Evolutionary conservation across 257 asterid genomes (phyloP).

Genomic region (Fraxinus americana): DNA sequence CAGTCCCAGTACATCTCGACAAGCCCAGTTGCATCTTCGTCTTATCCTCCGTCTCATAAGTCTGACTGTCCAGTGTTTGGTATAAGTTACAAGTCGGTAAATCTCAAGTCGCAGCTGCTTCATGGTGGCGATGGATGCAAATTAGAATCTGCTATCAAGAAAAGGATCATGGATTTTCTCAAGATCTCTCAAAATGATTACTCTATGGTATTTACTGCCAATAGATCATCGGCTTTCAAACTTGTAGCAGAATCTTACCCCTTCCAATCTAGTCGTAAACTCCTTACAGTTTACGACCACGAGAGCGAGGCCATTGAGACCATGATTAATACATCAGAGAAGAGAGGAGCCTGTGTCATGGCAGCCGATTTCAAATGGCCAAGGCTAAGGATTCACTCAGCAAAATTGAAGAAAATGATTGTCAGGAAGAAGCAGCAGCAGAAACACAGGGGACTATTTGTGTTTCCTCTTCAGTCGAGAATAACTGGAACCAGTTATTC

Average conservation of each 20-base stretch:
- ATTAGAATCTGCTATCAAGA: conserved; percentile 67
- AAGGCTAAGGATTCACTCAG: conserved; percentile 61
- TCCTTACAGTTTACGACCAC: conserved; percentile 79
- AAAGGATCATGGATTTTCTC: conserved; percentile 70
- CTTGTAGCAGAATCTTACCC: conserved; percentile 88
- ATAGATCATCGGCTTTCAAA: conserved; percentile 79
- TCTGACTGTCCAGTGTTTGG: conserved; percentile 53
- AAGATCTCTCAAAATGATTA: conserved; percentile 67
- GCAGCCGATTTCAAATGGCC: conserved; percentile 97
- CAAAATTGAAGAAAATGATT: conserved; percentile 55
- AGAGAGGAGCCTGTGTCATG: conserved; percentile 63
- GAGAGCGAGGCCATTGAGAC: conserved; percentile 75
- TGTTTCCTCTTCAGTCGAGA: conserved; percentile 90
- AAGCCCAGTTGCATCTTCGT: conserved; percentile 28
- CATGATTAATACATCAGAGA: conserved; percentile 58
- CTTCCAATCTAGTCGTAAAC: conserved; percentile 53
- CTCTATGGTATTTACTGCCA: conserved; percentile 77
- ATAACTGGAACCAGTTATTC: conserved; percentile 79
- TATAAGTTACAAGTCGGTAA: conserved; percentile 57
- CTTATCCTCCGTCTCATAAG: conserved; percentile 28
- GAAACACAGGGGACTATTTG: conserved; percentile 64
- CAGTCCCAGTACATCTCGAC: conserved; percentile 29
- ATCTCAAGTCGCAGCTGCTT: conserved; percentile 68
- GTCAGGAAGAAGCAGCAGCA: conserved; percentile 46
- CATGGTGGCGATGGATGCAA: conserved; percentile 61